These are phyloP conservation scores for Triglochin maritima DNA, from an alignment of 106 monocot genomes.

Conservation along the genomic window DNA sequence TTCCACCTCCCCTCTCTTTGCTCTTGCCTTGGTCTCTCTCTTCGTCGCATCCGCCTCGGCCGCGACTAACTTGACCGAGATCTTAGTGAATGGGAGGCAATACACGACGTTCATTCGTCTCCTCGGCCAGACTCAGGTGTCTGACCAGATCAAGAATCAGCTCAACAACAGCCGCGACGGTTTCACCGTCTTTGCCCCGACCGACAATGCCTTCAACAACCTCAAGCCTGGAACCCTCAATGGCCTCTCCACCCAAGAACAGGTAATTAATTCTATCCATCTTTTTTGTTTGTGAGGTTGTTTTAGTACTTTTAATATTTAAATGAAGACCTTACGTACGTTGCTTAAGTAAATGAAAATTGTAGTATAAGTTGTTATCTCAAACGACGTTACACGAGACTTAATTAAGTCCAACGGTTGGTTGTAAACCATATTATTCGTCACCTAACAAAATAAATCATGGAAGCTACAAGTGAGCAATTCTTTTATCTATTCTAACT, in stretches of 20 bases:
- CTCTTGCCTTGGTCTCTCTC: slow-evolving; percentile 1
- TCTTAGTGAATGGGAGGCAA: slow-evolving; percentile 41
- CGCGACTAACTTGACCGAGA: slow-evolving; percentile 19
- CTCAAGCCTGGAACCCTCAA: slow-evolving; percentile 51
- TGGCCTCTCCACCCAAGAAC: slow-evolving; percentile 26
- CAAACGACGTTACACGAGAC: too few species aligned
- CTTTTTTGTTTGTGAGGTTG: too few species aligned
- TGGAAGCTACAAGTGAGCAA: too few species aligned
- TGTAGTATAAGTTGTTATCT: too few species aligned
- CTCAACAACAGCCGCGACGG: slow-evolving; percentile 43
- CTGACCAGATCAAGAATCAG: slow-evolving; percentile 41
- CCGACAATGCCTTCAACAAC: slow-evolving; percentile 64
- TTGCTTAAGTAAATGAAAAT: too few species aligned
- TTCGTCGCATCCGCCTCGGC: slow-evolving; percentile 5
- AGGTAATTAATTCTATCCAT: not conserved
- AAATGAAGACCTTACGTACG: too few species aligned
- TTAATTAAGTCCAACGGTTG: too few species aligned
- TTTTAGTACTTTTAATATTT: too few species aligned
- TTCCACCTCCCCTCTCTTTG: slow-evolving; percentile 6
- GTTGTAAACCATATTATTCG: too few species aligned
- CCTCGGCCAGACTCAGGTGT: slow-evolving; percentile 32
- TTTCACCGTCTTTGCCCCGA: slow-evolving; percentile 61
- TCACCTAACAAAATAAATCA: too few species aligned
- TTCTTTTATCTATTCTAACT: too few species aligned
- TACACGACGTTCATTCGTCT: slow-evolving; percentile 40